These are phyloP conservation scores for Harringtonia aguacate DNA, from an alignment of 2,329 filamentous ascomycete species.

Conservation along the genomic window DNA sequence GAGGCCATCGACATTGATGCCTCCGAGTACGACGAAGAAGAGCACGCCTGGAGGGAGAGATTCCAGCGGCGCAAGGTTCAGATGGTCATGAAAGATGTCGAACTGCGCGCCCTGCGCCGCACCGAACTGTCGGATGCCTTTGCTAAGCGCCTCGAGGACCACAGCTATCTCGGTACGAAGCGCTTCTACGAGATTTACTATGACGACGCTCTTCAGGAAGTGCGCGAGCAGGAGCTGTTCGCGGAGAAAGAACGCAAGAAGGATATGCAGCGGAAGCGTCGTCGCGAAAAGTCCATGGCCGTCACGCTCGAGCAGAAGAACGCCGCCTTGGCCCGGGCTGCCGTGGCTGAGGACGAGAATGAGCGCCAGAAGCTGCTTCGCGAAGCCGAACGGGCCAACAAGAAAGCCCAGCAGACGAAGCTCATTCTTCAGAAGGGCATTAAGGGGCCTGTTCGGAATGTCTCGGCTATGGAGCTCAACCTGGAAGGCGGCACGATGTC, in stretches of 20 bases:
- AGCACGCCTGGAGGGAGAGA: conserved; percentile 40
- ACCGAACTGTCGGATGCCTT: conserved; percentile 47
- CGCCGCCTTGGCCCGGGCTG: conserved; percentile 66
- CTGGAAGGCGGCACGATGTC: conserved; percentile 78
- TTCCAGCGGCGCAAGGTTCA: conserved; percentile 58
- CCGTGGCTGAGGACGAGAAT: conserved; percentile 68
- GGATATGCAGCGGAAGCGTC: conserved; percentile 96
- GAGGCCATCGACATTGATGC: conserved; percentile 31
- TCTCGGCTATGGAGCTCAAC: conserved; percentile 65
- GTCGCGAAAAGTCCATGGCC: conserved; percentile 91
- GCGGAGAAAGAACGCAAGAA: conserved; percentile 99
- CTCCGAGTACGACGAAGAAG: conserved; percentile 31
- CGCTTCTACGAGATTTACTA: conserved; percentile 71
- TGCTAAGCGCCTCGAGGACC: conserved; percentile 53
- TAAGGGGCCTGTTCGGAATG: conserved; percentile 60
- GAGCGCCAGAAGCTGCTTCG: conserved; percentile 72
- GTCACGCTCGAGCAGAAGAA: conserved; percentile 88
- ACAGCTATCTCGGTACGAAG: conserved; percentile 61
- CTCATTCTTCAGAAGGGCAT: conserved; percentile 78
- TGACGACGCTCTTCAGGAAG: conserved; percentile 70
- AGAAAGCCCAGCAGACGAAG: conserved; percentile 87
- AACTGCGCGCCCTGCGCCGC: conserved; percentile 52
- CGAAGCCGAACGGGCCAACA: conserved; percentile 81
- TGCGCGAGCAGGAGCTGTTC: conserved; percentile 79
- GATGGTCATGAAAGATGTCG: conserved; percentile 45